A percentile compares a stretch with the other conserved stretches of the same genome.
Conservation (phyloP, 2,329 filamentous ascomycete genomes). For the Fusarium sp. region DNA sequence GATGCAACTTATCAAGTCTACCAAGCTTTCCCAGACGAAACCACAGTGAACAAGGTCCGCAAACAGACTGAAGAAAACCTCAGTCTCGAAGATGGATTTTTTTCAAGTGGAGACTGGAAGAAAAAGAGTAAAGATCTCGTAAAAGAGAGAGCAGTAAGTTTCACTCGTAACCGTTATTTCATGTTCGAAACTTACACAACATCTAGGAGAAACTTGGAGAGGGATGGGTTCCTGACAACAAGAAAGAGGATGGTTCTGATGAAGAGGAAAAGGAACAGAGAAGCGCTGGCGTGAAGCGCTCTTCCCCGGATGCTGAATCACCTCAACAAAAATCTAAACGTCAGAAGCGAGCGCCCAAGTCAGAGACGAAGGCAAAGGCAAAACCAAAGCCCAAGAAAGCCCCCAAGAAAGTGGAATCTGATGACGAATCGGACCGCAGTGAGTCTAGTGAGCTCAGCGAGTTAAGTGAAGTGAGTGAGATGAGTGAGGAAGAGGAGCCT, state of each 20-base stretch:
- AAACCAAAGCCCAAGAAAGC: conserved; percentile 49
- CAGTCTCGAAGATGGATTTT: conserved; percentile 64
- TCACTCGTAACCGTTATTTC: background rate
- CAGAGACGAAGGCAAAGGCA: conserved; percentile 44
- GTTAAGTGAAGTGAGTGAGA: conserved; percentile 43
- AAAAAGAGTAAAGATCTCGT: conserved; percentile 70
- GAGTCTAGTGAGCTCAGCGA: conserved; percentile 43
- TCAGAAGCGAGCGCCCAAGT: conserved; percentile 54
- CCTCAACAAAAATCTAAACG: conserved; percentile 58
- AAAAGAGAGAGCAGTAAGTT: conserved; percentile 65
- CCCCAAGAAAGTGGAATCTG: conserved; percentile 41
- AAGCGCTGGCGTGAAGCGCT: conserved; percentile 52
- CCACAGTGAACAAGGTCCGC: conserved; percentile 71
- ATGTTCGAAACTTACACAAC: conserved; percentile 5
- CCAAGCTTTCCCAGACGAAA: conserved; percentile 58
- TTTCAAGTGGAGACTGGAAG: conserved; percentile 67
- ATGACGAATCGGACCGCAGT: conserved; percentile 31
- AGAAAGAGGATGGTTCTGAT: conserved; percentile 44
- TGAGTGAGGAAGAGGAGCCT: conserved; percentile 46
- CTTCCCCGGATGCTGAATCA: conserved; percentile 52
- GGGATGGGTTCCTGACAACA: conserved; percentile 52
- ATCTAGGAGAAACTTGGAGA: conserved; percentile 55
- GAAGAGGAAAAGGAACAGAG: conserved; percentile 44
- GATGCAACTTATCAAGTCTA: conserved; percentile 63
- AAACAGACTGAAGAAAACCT: conserved; percentile 64